Conservation (phyloP, 176 grass and related monocot species). For the Aegilops longissima region DNA sequence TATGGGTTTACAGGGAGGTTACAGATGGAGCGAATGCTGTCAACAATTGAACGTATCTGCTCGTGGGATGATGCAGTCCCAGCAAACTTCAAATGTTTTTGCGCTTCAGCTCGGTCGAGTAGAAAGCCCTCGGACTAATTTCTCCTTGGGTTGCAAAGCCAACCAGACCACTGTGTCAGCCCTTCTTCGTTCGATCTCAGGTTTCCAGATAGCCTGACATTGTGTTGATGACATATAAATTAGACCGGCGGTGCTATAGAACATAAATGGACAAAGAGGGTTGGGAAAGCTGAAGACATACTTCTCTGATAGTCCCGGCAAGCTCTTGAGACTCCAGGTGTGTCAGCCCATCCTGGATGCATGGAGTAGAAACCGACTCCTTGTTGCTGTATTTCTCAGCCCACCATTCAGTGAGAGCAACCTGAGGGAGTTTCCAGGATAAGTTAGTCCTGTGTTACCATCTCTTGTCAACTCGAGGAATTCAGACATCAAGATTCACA, state of each 20-base stretch:
- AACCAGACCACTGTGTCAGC: constrained; percentile 80
- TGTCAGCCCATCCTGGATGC: constrained; percentile 95
- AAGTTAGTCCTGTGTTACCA: not conserved
- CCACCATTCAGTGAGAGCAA: constrained; percentile 87
- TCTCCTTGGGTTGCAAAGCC: constrained; percentile 77
- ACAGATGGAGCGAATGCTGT: constrained; percentile 48
- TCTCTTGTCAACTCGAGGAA: not conserved
- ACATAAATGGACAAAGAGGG: not conserved
- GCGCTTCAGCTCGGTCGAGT: constrained; percentile 80
- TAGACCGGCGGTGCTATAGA: not conserved
- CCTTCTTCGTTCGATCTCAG: constrained; percentile 68
- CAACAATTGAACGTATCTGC: constrained; percentile 52
- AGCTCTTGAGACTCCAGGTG: constrained; percentile 73
- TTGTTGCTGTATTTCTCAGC: constrained; percentile 52
- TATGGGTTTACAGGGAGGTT: constrained; percentile 12
- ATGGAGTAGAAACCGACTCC: constrained; percentile 82
- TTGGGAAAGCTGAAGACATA: constrained; percentile 24
- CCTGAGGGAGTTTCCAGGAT: constrained; percentile 46
- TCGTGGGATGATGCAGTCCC: constrained; percentile 65
- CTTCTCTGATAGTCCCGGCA: constrained; percentile 70
- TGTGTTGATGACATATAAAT: not conserved
- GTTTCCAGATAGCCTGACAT: constrained; percentile 69
- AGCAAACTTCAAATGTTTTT: constrained; percentile 74
- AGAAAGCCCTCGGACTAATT: constrained; percentile 69
- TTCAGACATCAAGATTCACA: constrained; percentile 17